Percentiles rank a stretch among this genome's conserved stretches.
Evolutionary conservation across 768 basidiomycete species (phyloP).

Genomic region (Suillus bovinus): DNA sequence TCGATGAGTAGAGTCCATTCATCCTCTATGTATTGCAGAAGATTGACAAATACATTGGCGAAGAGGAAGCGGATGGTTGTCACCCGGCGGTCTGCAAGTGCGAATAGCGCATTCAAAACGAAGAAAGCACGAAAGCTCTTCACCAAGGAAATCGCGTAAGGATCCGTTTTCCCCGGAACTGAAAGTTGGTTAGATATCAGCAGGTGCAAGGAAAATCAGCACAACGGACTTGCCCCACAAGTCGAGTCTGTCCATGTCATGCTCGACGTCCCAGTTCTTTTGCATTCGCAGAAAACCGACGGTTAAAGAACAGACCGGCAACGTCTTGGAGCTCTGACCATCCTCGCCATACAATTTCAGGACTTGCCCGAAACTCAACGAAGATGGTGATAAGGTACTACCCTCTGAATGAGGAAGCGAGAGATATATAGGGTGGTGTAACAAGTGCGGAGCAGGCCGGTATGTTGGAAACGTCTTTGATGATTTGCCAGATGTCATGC

Average conservation of each 20-base stretch:
- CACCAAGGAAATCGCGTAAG: slow-evolving; percentile 20
- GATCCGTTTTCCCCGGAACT: slow-evolving; percentile 20
- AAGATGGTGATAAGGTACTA: background rate
- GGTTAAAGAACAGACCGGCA: background rate
- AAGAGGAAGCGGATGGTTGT: slow-evolving; percentile 1
- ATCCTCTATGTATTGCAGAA: slow-evolving; percentile 11
- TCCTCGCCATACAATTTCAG: background rate
- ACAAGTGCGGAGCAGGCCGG: background rate
- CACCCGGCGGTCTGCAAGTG: slow-evolving; percentile 7
- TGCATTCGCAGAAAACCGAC: background rate
- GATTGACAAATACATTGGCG: slow-evolving; percentile 1
- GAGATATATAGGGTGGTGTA: background rate
- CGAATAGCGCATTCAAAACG: slow-evolving; percentile 12
- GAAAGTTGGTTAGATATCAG: background rate
- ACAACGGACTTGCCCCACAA: background rate
- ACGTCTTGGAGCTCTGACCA: background rate
- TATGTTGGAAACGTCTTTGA: slow-evolving; percentile 24
- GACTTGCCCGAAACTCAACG: background rate
- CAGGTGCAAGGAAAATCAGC: background rate
- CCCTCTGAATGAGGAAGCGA: background rate
- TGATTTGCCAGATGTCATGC: slow-evolving; percentile 20
- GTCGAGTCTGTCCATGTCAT: background rate
- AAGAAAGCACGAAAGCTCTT: slow-evolving; percentile 11
- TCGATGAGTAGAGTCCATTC: slow-evolving; percentile 6
- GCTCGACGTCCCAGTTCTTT: background rate